Evolutionary conservation across 2,329 filamentous ascomycete genomes (phyloP).

Genomic region (Talaromyces sp.): DNA sequence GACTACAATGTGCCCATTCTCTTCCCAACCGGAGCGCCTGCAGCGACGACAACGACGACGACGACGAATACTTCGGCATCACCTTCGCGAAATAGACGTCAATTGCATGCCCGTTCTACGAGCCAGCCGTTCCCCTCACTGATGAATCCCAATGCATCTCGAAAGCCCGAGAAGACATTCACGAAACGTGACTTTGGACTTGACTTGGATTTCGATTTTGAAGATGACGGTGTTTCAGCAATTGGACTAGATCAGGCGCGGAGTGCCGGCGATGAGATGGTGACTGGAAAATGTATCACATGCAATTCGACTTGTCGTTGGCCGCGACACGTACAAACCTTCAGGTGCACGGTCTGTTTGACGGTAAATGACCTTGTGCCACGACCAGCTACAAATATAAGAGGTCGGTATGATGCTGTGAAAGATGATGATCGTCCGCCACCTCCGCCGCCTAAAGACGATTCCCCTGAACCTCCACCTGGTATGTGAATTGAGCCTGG

Average conservation of each 20-base stretch:
- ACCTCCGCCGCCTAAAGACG: conserved; percentile 20
- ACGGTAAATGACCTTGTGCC: conserved; percentile 76
- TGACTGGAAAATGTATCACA: conserved; percentile 76
- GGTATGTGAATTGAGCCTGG: conserved; percentile 22
- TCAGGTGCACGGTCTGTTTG: conserved; percentile 78
- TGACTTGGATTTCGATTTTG: conserved; percentile 48
- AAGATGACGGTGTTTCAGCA: conserved; percentile 35
- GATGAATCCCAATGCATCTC: conserved; percentile 53
- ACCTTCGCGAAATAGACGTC: conserved; percentile 23
- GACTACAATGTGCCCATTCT: conserved; percentile 21
- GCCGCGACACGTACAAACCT: conserved; percentile 68
- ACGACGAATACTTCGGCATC: conserved; percentile 6
- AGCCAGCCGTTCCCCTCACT: conserved; percentile 76
- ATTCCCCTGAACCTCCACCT: conserved; percentile 20
- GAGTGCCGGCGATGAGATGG: conserved; percentile 57
- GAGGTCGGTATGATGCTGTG: conserved; percentile 17
- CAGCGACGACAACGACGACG: neutral
- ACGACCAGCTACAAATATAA: conserved; percentile 22
- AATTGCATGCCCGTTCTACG: conserved; percentile 61
- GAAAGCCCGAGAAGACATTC: conserved; percentile 53
- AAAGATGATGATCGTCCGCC: conserved; percentile 20
- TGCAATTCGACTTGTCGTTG: conserved; percentile 78
- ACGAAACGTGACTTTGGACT: conserved; percentile 36
- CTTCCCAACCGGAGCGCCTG: neutral
- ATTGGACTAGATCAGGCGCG: conserved; percentile 40